A percentile compares a stretch with the other conserved stretches of the same genome.
Evolutionary conservation across 202 grass and related monocot species (phyloP).

Genomic region (Schoenoplectus triqueter): DNA sequence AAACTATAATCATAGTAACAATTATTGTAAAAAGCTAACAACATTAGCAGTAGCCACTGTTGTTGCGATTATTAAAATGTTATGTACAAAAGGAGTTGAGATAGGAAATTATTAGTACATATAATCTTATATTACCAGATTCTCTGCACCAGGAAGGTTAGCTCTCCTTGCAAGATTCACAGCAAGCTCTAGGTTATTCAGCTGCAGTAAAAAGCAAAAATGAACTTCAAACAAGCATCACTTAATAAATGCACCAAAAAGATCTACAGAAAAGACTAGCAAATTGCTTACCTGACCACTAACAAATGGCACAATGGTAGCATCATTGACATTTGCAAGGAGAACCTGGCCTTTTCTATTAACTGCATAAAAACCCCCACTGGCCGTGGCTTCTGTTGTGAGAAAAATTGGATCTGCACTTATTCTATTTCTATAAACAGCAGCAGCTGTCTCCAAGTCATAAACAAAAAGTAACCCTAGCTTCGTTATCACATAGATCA

Average conservation of each 20-base stretch:
- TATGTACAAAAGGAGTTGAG: neutral
- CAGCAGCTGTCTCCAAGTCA: slow-evolving; percentile 76
- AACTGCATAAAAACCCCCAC: slow-evolving; percentile 95
- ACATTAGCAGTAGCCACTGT: neutral
- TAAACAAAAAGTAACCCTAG: slow-evolving; percentile 97
- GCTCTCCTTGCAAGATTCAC: slow-evolving; percentile 96
- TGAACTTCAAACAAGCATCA: slow-evolving; percentile 32
- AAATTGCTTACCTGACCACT: slow-evolving; percentile 66
- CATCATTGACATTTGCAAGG: slow-evolving; percentile 93
- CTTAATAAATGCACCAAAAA: slow-evolving; percentile 33
- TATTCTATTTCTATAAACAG: slow-evolving; percentile 85
- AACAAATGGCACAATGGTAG: slow-evolving; percentile 86
- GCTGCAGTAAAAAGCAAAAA: slow-evolving; percentile 22
- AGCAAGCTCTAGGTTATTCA: slow-evolving; percentile 92
- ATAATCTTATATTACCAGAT: slow-evolving; percentile 56
- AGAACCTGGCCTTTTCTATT: slow-evolving; percentile 97
- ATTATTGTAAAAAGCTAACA: neutral
- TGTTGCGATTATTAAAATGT: neutral
- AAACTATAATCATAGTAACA: neutral
- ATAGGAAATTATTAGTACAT: slow-evolving; percentile 7
- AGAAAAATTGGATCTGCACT: slow-evolving; percentile 97
- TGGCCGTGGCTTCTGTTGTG: slow-evolving; percentile 74
- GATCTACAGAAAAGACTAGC: slow-evolving; percentile 11
- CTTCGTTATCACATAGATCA: slow-evolving; percentile 97
- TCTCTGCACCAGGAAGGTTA: slow-evolving; percentile 94